Evolutionary conservation across 257 asterid genomes (phyloP).

Genomic region (Asclepias syriaca): DNA sequence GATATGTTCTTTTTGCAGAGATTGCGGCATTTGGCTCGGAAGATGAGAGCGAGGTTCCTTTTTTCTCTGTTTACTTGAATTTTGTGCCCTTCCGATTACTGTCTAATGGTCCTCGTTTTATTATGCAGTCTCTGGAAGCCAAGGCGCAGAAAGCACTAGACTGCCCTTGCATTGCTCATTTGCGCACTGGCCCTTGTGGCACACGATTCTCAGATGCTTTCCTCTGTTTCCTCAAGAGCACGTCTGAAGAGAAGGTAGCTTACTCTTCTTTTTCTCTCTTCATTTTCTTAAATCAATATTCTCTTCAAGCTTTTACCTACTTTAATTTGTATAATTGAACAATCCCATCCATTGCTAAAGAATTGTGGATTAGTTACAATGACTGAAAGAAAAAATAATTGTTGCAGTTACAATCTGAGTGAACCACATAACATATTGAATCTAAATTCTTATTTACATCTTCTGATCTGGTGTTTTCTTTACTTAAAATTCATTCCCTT

Average conservation of each 20-base stretch:
- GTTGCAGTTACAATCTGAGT: neutral
- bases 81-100: neutral
- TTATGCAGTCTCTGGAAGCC: conserved; percentile 43
- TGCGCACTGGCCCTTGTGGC: conserved; percentile 76
- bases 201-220: conserved; percentile 78
- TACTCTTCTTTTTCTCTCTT: neutral
- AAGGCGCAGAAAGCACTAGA: conserved; percentile 81
- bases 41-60: conserved; percentile 31
- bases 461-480: neutral
- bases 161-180: conserved; percentile 83
- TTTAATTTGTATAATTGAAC: neutral
- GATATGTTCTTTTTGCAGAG: conserved; percentile 27
- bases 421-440: no score
- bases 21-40: conserved; percentile 72
- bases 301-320: neutral
- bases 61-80: neutral
- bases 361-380: neutral
- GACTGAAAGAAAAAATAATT: neutral
- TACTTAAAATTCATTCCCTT: neutral
- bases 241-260: conserved; percentile 60
- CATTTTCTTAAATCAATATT: neutral
- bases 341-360: neutral
- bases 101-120: neutral
- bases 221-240: conserved; percentile 86
- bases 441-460: neutral